Conservation (phyloP, 208 protist species). For the Leishmania lainsoni region DNA sequence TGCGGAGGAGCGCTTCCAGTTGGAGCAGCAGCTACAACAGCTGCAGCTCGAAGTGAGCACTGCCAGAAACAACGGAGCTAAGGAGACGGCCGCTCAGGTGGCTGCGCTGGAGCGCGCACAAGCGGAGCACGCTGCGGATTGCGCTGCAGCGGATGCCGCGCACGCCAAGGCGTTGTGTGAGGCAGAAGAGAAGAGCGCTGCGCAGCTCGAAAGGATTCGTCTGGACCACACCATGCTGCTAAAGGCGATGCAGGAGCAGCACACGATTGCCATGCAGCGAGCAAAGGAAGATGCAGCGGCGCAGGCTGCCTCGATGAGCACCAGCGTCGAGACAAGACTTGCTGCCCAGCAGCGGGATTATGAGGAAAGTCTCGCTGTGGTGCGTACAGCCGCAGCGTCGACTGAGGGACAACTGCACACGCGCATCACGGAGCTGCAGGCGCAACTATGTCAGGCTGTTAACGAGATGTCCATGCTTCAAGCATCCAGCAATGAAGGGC, state of each 20-base stretch:
- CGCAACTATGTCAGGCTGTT: conserved; percentile 29
- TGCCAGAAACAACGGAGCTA: neutral
- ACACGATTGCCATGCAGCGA: conserved; percentile 25
- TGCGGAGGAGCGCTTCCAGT: conserved; percentile 22
- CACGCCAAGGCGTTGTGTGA: conserved; percentile 21
- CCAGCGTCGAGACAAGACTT: conserved; percentile 15
- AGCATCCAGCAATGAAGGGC: conserved; percentile 1
- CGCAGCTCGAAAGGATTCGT: conserved; percentile 11
- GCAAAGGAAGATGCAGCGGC: conserved; percentile 3
- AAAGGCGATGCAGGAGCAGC: conserved; percentile 26
- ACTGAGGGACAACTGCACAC: conserved; percentile 27
- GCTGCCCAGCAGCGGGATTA: conserved; percentile 15
- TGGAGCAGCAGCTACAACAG: conserved; percentile 32
- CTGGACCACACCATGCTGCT: conserved; percentile 21
- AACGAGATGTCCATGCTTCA: conserved; percentile 18
- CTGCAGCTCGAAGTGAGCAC: conserved; percentile 25
- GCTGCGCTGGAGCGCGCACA: conserved; percentile 25
- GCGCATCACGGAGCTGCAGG: conserved; percentile 13
- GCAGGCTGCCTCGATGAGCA: neutral
- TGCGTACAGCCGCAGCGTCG: conserved; percentile 18
- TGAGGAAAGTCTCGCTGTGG: conserved; percentile 9
- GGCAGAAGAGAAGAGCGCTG: conserved; percentile 12
- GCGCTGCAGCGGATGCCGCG: conserved; percentile 12
- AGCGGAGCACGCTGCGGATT: conserved; percentile 18
- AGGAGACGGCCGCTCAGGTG: conserved; percentile 18